Base-by-base conservation (phyloP, 192 early-diverging fungal genomes). In the Physocladia obscura region DNA sequence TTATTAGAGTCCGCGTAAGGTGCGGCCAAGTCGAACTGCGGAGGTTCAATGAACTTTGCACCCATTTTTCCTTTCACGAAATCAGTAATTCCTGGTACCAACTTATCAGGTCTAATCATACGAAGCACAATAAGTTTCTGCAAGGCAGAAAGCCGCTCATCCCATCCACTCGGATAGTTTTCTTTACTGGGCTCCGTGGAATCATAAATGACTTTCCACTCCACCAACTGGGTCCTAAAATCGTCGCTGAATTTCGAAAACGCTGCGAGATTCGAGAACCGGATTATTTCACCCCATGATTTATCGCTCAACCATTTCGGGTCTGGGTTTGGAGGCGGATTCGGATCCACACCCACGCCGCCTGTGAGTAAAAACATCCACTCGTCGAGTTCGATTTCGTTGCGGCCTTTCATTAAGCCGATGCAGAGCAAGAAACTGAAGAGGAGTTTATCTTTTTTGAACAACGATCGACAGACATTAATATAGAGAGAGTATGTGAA, bases 351-450 rank as follows among this genome's bases (percentile, higher is more conserved):
- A 11, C 67, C 62, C 11, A 86, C 67, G 22, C 85, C 85, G 6
- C 85, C 85, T 1, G 85, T 87, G n/a, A 87, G 69, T 26, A 87
- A 59, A 67, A 87, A 87, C 73, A 80, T 74, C 85, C 85, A 87
- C 62, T 87, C 85, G 27, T 87, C 85, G 3, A 39, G 39, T 54
- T 87, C 85, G 32, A 87, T 78, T 57, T 87, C 85, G 35, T 71
- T 74, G 35, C 68, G 22, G 22, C 77, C 79, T 48, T 71, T 69
- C 81, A 87, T 86, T 13, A 87, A 39, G 13, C 85, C 85, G 48
- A 84, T 77, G 58, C 82, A 84, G 13, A 87, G 77, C n/a, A 87
- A 55, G 57, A 87, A 87, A 4, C 85, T 87, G 58, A 87, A 84
- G 34, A 87, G 73, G 4, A 87, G 79, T 62, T 87, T 87, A 67